A percentile compares a stretch with the other conserved stretches of the same genome.
phyloP scores from a whole-genome alignment of 1,284 basidiomycete species.

The Veloboletus limbatus region DNA sequence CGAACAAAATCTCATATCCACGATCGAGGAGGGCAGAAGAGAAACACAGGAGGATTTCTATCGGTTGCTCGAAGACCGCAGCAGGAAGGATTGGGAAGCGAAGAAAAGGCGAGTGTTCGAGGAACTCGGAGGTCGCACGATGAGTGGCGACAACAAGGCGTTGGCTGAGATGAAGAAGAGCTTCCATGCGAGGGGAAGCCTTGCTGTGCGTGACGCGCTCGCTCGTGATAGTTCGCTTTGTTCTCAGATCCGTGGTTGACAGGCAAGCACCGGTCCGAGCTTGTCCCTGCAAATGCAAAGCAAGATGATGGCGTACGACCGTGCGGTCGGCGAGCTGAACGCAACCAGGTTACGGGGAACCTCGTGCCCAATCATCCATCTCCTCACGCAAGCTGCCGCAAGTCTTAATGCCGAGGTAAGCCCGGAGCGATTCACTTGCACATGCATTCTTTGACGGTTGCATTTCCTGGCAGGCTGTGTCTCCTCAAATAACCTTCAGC shows the following conservation, averaged over 20 bases:
- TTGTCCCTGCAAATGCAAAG: constrained; percentile 78
- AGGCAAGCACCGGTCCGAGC: constrained; percentile 53
- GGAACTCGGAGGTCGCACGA: constrained; percentile 71
- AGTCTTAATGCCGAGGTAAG: constrained; percentile 56
- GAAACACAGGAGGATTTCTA: constrained; percentile 89
- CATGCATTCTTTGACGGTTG: constrained; percentile 1
- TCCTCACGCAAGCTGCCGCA: constrained; percentile 62
- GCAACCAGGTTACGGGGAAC: constrained; percentile 66
- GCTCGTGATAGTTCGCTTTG: not conserved
- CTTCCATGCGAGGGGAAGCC: constrained; percentile 51
- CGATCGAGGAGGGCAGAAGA: constrained; percentile 86
- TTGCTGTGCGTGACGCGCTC: constrained; percentile 44
- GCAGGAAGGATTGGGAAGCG: constrained; percentile 83
- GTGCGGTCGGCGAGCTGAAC: constrained; percentile 74
- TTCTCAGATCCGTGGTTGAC: constrained; percentile 12
- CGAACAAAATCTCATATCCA: constrained; percentile 91
- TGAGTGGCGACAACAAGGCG: constrained; percentile 51
- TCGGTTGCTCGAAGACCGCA: constrained; percentile 70
- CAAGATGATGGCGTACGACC: constrained; percentile 95
- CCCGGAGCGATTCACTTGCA: not conserved
- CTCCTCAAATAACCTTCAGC: constrained; percentile 62
- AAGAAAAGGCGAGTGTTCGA: constrained; percentile 90
- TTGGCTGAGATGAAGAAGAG: constrained; percentile 60
- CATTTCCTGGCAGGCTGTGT: constrained; percentile 39
- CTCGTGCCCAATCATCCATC: constrained; percentile 73